phyloP scores from a whole-genome alignment of 305 asterid species.

The Fraxinus baroniana region DNA sequence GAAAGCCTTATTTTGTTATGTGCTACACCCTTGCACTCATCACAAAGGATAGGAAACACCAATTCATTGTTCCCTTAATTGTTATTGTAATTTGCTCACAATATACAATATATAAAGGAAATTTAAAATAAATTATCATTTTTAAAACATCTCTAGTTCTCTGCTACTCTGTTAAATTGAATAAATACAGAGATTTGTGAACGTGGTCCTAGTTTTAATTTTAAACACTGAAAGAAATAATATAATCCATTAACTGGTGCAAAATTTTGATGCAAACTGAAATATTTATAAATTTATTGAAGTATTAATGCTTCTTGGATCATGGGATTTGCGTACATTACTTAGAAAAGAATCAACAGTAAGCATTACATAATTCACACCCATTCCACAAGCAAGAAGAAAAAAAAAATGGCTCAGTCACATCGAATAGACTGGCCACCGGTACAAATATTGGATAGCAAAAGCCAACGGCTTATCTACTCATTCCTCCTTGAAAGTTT shows the following conservation, averaged over 20 bases:
- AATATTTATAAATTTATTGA: no score
- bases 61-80: neutral
- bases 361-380: no score
- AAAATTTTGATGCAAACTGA: neutral
- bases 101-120: neutral
- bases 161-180: neutral
- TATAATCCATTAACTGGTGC: neutral
- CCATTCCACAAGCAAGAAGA: neutral
- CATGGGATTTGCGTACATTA: no score
- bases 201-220: neutral
- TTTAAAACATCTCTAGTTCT: no score
- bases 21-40: no score
- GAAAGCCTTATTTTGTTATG: no score
- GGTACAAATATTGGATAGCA: neutral
- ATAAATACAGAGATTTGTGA: neutral
- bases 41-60: neutral
- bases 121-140: no score
- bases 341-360: no score
- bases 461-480: constrained; percentile 8
- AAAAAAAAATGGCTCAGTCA: neutral
- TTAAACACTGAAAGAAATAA: neutral
- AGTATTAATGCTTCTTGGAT: neutral
- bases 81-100: neutral
- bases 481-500: constrained; percentile 26
- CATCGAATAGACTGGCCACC: neutral